A percentile compares a stretch with the other conserved stretches of the same genome.
phyloP scores from a whole-genome alignment of 768 basidiomycete species.

The Cystobasidium onofrii region DNA sequence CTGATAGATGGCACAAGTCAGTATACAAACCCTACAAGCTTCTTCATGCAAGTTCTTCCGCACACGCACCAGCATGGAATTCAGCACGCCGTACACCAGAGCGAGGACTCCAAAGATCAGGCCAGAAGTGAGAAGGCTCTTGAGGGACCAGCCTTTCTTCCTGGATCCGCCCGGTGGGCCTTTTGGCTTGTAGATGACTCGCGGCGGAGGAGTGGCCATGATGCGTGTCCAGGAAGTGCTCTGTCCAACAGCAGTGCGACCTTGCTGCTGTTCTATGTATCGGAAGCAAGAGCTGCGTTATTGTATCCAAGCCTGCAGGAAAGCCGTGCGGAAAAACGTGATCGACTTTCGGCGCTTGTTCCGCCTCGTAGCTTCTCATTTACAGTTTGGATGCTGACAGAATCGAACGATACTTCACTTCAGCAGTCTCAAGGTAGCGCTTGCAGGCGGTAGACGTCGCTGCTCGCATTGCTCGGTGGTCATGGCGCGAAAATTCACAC shows the following conservation, averaged over 20 bases:
- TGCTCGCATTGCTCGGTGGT: too few species aligned
- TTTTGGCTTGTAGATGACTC: constrained; percentile 25
- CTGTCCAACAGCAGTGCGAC: not conserved
- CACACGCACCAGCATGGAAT: constrained; percentile 37
- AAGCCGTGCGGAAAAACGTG: too few species aligned
- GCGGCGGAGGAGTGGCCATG: constrained; percentile 15
- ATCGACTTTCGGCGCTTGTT: not conserved
- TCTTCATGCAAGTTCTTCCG: too few species aligned
- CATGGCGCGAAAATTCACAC: not conserved
- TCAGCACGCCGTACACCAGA: constrained; percentile 31
- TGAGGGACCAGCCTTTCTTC: not conserved
- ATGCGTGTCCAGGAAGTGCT: not conserved
- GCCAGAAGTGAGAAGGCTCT: constrained; percentile 6
- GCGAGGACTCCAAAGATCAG: constrained; percentile 24
- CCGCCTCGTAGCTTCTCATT: too few species aligned
- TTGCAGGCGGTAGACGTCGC: too few species aligned
- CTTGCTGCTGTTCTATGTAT: not conserved
- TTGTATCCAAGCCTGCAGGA: too few species aligned
- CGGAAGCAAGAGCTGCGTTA: not conserved
- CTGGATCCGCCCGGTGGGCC: not conserved
- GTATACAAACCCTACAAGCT: too few species aligned
- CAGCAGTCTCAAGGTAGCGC: too few species aligned
- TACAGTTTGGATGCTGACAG: not conserved
- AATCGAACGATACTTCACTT: not conserved
- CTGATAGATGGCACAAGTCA: constrained; percentile 47